These are phyloP conservation scores for Teunomyces pallodes DNA, from an alignment of 805 yeast genomes.

Conservation along the genomic window DNA sequence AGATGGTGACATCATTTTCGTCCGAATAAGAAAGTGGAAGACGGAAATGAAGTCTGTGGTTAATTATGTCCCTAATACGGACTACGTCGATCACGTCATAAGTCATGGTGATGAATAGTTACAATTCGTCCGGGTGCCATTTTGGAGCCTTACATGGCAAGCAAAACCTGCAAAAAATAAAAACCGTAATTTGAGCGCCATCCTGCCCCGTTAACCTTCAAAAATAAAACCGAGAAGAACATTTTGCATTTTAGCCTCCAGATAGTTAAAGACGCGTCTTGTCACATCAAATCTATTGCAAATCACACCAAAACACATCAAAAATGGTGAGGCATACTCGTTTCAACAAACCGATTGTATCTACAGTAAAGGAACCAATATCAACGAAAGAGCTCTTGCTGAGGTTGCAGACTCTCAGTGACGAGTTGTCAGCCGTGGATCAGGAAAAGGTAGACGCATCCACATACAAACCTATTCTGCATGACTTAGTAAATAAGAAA, in stretches of 20 bases:
- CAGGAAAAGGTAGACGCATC: conserved; percentile 55
- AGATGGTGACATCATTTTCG: background rate
- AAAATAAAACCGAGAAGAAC: background rate
- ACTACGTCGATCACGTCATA: background rate
- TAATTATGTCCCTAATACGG: conserved; percentile 1
- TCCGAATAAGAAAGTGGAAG: conserved; percentile 1
- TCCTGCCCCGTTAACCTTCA: background rate
- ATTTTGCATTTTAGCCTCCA: background rate
- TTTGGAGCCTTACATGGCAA: background rate
- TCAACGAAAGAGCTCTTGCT: conserved; percentile 58
- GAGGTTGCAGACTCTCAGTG: conserved; percentile 56
- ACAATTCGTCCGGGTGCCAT: background rate
- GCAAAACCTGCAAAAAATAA: background rate
- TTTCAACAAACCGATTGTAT: conserved; percentile 49
- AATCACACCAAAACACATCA: background rate
- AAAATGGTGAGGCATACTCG: conserved; percentile 10
- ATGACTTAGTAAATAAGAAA: conserved; percentile 56
- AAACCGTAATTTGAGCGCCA: background rate
- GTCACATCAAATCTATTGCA: background rate
- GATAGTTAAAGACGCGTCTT: background rate
- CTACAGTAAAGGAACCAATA: conserved; percentile 57
- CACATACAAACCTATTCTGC: conserved; percentile 41
- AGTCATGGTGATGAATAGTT: background rate
- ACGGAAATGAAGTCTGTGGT: background rate
- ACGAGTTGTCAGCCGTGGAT: conserved; percentile 60